phyloP scores from a whole-genome alignment of 2,329 filamentous ascomycete species.

The Fusarium albosuccineum region DNA sequence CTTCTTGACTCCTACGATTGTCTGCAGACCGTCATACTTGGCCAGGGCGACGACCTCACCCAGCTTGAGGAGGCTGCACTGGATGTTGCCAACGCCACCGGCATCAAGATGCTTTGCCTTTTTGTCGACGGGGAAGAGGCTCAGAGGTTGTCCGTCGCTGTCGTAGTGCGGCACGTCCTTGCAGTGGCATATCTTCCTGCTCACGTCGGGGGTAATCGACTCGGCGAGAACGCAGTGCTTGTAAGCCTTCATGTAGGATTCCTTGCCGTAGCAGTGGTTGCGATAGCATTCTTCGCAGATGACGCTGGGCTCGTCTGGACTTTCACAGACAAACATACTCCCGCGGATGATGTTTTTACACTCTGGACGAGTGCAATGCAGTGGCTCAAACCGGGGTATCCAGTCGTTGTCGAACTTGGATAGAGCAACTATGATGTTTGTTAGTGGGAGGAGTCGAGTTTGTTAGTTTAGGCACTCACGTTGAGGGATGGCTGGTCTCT shows the following conservation, averaged over 20 bases:
- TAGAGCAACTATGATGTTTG: constrained; percentile 23
- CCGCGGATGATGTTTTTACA: constrained; percentile 34
- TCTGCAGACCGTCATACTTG: constrained; percentile 34
- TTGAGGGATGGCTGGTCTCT: constrained; percentile 40
- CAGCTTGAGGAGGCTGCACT: constrained; percentile 32
- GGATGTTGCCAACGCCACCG: not conserved
- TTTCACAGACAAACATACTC: constrained; percentile 36
- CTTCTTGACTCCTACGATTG: constrained; percentile 29
- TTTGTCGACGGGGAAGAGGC: constrained; percentile 26
- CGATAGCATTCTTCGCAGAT: constrained; percentile 40
- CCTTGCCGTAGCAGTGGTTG: constrained; percentile 20
- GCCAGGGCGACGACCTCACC: constrained; percentile 28
- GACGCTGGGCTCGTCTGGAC: constrained; percentile 12
- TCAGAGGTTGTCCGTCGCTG: not conserved
- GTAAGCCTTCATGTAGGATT: constrained; percentile 32
- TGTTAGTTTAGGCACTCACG: constrained; percentile 10
- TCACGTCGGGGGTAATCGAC: constrained; percentile 32
- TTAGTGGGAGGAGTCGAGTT: not conserved
- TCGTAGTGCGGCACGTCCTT: constrained; percentile 3
- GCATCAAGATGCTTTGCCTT: constrained; percentile 7
- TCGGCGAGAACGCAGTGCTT: constrained; percentile 35
- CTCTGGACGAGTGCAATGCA: constrained; percentile 27
- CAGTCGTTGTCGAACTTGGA: constrained; percentile 21
- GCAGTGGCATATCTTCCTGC: constrained; percentile 35
- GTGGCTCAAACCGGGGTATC: constrained; percentile 33